Base-by-base conservation (phyloP, 306 rosid species). In the Lathyrus tuberosus region DNA sequence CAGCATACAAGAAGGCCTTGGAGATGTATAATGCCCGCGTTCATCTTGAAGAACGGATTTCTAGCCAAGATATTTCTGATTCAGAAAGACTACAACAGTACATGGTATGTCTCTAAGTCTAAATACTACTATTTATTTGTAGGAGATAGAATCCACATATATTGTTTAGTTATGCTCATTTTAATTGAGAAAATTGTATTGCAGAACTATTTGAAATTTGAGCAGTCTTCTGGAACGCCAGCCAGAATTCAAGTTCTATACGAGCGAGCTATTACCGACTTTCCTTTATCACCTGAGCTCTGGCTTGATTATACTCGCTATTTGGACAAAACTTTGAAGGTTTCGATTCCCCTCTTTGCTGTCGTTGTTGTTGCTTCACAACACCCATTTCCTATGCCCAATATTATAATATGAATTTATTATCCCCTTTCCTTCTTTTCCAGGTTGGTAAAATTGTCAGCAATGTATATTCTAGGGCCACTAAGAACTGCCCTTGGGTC, bases 321-420 rank as follows among this genome's bases (percentile, higher is more conserved):
- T 69, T 76, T 94, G 85, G 99, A 94, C 77, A 86, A 79, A 80
- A 94, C 90, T 38, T 77, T 91, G 81, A 94, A 94, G 99, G 98
- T 93, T 86, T 42, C 13, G 2, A 31, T 31, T 69, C 33, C 33
- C 64, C 61, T 58, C 53, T 62, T 44, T 64, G 11, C 48, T 46
- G 5, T 54, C 38, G 5, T 54, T 53, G 28, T 74, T 74, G 30
- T 46, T 59, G 47, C 16, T 24, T 64, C 51, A 40, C 15, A 37
- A 15, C 38, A 17, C 71, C 30, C 67, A 68, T 35, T 47, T 73
- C n/a, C 67, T 9, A n/a, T 14, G 38, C 38, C 42, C 35, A 35
- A 18, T 51, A 44, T 76, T 59, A 62, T 66, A 67, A 59, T 65
- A 41, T 67, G 28, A 38, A 72, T 14, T 15, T 79, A 43, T 72